Conservation (phyloP, 2,329 filamentous ascomycete species). For the Periconia sp. region DNA sequence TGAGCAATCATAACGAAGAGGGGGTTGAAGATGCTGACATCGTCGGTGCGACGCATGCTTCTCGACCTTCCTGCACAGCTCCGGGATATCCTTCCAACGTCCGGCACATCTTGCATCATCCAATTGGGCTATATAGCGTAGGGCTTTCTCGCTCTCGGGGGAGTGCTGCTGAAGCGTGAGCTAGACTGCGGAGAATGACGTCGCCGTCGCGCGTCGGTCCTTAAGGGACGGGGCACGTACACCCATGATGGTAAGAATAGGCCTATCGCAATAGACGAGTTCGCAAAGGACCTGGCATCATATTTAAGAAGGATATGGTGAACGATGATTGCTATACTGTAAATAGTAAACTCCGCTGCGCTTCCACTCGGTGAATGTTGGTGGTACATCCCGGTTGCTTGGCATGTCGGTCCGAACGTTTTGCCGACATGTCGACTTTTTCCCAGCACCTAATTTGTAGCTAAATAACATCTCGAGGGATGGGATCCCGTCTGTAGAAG, state of each 20-base stretch:
- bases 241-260: constrained; percentile 42
- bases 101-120: constrained; percentile 88
- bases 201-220: constrained; percentile 22
- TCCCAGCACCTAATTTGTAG: constrained; percentile 9
- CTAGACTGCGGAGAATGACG: constrained; percentile 36
- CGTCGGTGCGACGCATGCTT: constrained; percentile 88
- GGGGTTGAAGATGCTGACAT: constrained; percentile 65
- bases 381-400: constrained; percentile 28
- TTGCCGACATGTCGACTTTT: constrained; percentile 27
- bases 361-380: constrained; percentile 20
- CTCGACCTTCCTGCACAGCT: constrained; percentile 88
- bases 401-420: constrained; percentile 24
- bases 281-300: background rate
- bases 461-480: too few relatives aligned
- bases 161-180: constrained; percentile 46
- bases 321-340: constrained; percentile 27
- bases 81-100: constrained; percentile 84
- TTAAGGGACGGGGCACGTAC: constrained; percentile 30
- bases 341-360: constrained; percentile 20
- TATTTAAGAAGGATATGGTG: constrained; percentile 9
- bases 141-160: constrained; percentile 73
- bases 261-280: constrained; percentile 30
- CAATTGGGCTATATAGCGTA: constrained; percentile 80
- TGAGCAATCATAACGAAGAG: constrained; percentile 19
- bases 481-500: background rate